Conservation (phyloP, 2,329 filamentous ascomycete genomes). For the Clonostachys chloroleuca region DNA sequence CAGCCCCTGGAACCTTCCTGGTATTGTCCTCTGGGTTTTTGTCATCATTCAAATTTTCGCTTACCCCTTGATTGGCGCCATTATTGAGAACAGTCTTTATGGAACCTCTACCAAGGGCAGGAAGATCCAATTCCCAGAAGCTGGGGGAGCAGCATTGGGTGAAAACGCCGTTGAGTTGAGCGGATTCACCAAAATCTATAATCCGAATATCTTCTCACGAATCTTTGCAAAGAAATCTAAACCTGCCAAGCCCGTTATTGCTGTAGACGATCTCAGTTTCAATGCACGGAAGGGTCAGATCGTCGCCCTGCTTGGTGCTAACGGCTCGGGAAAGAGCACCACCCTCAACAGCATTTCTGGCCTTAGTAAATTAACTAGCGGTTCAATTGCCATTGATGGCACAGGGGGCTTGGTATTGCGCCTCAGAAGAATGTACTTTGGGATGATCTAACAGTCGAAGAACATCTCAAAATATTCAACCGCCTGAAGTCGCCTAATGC, state of each 20-base stretch:
- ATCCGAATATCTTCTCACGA: slow-evolving; percentile 56
- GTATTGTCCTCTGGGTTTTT: slow-evolving; percentile 75
- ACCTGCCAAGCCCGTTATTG: slow-evolving; percentile 60
- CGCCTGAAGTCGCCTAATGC: slow-evolving; percentile 64
- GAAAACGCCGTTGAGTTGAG: slow-evolving; percentile 54
- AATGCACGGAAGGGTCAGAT: slow-evolving; percentile 75
- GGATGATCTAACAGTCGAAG: slow-evolving; percentile 81
- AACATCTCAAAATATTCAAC: slow-evolving; percentile 84
- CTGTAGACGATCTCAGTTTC: slow-evolving; percentile 71
- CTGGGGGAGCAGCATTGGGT: too few relatives aligned
- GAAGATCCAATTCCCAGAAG: slow-evolving; percentile 30
- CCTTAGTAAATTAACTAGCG: slow-evolving; percentile 70
- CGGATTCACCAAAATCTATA: slow-evolving; percentile 75
- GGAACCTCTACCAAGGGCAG: slow-evolving; percentile 66
- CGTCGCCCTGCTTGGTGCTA: slow-evolving; percentile 80
- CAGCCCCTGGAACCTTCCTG: slow-evolving; percentile 65
- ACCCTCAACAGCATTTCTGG: slow-evolving; percentile 86
- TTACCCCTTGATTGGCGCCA: slow-evolving; percentile 71
- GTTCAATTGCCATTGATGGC: slow-evolving; percentile 72
- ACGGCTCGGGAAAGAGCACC: slow-evolving; percentile 87
- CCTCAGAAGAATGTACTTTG: slow-evolving; percentile 94
- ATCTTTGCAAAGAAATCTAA: slow-evolving; percentile 36
- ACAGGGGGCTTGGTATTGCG: slow-evolving; percentile 80
- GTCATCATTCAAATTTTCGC: slow-evolving; percentile 71
- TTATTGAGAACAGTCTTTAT: slow-evolving; percentile 70